Conservation (phyloP, 2,329 filamentous ascomycete genomes). For the Colletotrichum zoysiae region DNA sequence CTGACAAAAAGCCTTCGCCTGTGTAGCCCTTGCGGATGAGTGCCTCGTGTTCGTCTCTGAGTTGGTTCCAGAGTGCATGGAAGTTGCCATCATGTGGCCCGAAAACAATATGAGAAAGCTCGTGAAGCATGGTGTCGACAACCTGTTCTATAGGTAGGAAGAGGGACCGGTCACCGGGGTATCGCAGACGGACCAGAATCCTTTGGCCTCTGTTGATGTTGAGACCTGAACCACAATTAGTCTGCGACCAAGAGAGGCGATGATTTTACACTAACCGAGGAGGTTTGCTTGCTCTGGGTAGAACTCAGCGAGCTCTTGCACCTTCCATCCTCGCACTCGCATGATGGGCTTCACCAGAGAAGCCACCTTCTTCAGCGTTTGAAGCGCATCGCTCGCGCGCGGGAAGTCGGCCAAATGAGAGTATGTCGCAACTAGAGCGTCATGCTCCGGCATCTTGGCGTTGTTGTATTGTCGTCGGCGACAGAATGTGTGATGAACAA, state of each 20-base stretch:
- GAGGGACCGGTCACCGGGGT: conserved; percentile 78
- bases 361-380: conserved; percentile 81
- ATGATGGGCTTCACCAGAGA: conserved; percentile 96
- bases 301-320: conserved; percentile 86
- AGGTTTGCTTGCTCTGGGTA: conserved; percentile 81
- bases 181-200: conserved; percentile 86
- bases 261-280: conserved; percentile 65
- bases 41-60: conserved; percentile 86
- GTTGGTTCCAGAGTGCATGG: conserved; percentile 87
- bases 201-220: conserved; percentile 83
- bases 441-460: conserved; percentile 56
- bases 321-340: conserved; percentile 85
- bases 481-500: neutral
- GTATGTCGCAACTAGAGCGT: conserved; percentile 61
- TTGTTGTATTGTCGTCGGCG: neutral
- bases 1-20: conserved; percentile 86
- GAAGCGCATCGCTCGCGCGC: conserved; percentile 63
- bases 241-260: too few species aligned
- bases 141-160: conserved; percentile 86
- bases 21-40: conserved; percentile 86
- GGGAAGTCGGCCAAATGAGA: conserved; percentile 62
- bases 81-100: conserved; percentile 88
- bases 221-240: conserved; percentile 62
- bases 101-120: conserved; percentile 88
- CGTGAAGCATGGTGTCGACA: conserved; percentile 93